Evolutionary conservation across 345 rosid genomes (phyloP).

Genomic region (Aethionema arabicum): DNA sequence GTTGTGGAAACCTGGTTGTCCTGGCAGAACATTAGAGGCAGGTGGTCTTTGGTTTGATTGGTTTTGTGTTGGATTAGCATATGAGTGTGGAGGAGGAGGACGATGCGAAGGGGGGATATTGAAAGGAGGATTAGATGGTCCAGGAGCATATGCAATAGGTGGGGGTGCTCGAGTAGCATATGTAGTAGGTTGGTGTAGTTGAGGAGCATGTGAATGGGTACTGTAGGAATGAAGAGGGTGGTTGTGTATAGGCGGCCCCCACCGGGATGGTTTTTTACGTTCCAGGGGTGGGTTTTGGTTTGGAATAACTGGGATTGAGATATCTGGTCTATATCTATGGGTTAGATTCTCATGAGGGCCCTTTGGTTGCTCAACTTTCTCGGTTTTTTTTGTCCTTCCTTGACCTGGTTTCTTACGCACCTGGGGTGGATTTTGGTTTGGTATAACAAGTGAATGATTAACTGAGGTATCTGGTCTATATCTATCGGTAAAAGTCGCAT

Average conservation of each 20-base stretch:
- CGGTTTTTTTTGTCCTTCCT: conserved; percentile 33
- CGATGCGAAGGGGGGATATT: conserved; percentile 13
- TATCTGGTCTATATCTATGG: conserved; percentile 14
- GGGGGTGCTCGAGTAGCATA: conserved; percentile 15
- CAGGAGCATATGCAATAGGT: conserved; percentile 10
- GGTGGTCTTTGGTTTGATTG: conserved; percentile 30
- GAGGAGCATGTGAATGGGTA: conserved; percentile 29
- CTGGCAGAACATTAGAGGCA: neutral
- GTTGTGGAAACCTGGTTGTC: conserved; percentile 1
- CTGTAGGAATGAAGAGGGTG: conserved; percentile 27
- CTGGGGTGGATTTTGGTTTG: conserved; percentile 28
- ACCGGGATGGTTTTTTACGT: conserved; percentile 28
- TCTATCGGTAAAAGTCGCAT: conserved; percentile 19
- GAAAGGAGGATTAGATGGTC: conserved; percentile 2
- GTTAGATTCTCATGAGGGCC: conserved; percentile 22
- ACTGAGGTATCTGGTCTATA: conserved; percentile 18
- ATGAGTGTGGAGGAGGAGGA: conserved; percentile 21
- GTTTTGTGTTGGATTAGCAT: conserved; percentile 22
- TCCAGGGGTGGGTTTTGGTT: conserved; percentile 31
- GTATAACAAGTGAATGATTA: conserved; percentile 28
- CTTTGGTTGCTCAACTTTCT: conserved; percentile 26
- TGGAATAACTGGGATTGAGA: conserved; percentile 25
- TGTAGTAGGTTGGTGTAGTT: neutral
- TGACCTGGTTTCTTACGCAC: conserved; percentile 37
- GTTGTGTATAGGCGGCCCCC: conserved; percentile 26